Evolutionary conservation across 306 rosid species (phyloP).

Genomic region (Cicer pinnatifidum): DNA sequence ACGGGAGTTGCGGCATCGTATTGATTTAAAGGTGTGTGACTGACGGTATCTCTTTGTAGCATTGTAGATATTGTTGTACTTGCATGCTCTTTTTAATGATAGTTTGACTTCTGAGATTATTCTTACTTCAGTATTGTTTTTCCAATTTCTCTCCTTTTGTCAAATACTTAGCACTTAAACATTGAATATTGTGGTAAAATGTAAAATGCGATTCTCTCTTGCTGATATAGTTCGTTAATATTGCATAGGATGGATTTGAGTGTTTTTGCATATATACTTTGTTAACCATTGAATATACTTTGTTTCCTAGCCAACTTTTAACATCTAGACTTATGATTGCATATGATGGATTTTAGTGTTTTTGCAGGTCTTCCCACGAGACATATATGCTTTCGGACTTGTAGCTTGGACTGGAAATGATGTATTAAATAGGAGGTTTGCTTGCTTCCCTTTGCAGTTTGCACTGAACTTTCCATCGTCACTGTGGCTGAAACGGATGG

Average conservation of each 20-base stretch:
- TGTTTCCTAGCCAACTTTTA: slow-evolving; percentile 29
- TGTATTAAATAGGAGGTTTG: slow-evolving; percentile 86
- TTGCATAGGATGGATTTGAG: no score
- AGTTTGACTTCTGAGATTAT: background rate
- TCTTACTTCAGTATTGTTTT: slow-evolving; percentile 7
- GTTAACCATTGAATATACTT: slow-evolving; percentile 3
- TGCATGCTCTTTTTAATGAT: background rate
- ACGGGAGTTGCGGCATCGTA: slow-evolving; percentile 80
- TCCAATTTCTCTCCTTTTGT: background rate
- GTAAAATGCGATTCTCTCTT: background rate
- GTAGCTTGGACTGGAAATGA: slow-evolving; percentile 95
- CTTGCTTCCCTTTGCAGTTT: slow-evolving; percentile 13
- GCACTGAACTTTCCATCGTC: slow-evolving; percentile 15
- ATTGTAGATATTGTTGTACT: background rate
- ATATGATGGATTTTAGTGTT: slow-evolving; percentile 24
- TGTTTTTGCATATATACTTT: no score
- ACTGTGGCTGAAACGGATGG: background rate
- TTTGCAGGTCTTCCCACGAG: slow-evolving; percentile 80
- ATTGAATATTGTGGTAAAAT: slow-evolving; percentile 17
- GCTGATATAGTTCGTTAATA: background rate
- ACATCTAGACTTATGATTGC: background rate
- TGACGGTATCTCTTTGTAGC: background rate
- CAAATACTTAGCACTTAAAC: background rate
- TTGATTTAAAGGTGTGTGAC: slow-evolving; percentile 77
- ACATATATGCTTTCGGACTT: slow-evolving; percentile 85